Base-by-base conservation (phyloP, 768 basidiomycete genomes). In the Boletellus emodensis region DNA sequence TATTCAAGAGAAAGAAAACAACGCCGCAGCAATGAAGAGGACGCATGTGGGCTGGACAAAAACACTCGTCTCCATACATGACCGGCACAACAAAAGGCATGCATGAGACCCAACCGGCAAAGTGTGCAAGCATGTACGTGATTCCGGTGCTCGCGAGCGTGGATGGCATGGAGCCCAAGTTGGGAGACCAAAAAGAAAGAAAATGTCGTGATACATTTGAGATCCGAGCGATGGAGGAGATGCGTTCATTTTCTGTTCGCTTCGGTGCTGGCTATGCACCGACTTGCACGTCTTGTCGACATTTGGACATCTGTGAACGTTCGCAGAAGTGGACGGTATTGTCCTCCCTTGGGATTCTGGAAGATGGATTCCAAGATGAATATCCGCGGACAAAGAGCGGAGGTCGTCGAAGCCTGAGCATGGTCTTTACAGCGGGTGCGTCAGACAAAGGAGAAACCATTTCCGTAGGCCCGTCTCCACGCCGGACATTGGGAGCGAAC, bases 1-100 rank as follows among this genome's bases (percentile, higher is more conserved):
- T 24, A 1, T 46, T 37, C 56, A 15, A 45, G 10, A 22, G 9
- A 41, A 15, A 10, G 30, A 10, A 30, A 10, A 26, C 20, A 26
- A n/a, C 15, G 24, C 20, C 26, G 14, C n/a, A 15, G 12, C n/a
- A 26, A 32, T 36, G 41, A 26, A 39, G 34, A 41, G 40, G 38
- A 26, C 40, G 12, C 39, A 48, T 20, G 48, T 18, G 13, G 39
- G 9, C 41, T 18, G 17, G 11, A 38, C 30, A 17, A 46, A 15
- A 15, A 48, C 28, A 22, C 26, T 30, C 41, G 33, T 46, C 49
- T 33, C 38, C 40, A 46, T 48, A 40, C n/a, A n/a, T 41, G 36
- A 15, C 24, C n/a, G 4, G 33, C 18, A 32, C 26, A 33, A 33
- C 32, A 18, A 43, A 36, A 11, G 33, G 24, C 12, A 10, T 43